Evolutionary conservation across 495 filamentous ascomycete genomes (phyloP).

Genomic region (Terfezia boudieri): DNA sequence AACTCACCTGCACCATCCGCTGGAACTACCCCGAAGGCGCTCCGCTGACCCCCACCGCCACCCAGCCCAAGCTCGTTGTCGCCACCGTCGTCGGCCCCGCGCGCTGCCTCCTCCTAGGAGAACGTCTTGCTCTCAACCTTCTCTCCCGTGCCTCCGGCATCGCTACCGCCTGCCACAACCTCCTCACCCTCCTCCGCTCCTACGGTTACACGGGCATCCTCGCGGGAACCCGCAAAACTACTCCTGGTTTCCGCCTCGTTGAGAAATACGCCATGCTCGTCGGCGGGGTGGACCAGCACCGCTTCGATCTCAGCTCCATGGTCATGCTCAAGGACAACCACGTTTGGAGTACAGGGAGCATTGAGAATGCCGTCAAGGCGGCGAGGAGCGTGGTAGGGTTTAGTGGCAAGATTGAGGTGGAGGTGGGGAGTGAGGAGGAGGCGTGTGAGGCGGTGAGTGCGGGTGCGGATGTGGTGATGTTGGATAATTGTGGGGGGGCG

Average conservation of each 20-base stretch:
- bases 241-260: constrained; percentile 80
- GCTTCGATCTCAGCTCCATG: constrained; percentile 77
- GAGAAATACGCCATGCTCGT: constrained; percentile 97
- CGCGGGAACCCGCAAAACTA: constrained; percentile 92
- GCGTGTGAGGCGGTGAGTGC: constrained; percentile 77
- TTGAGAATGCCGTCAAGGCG: constrained; percentile 58
- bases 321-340: constrained; percentile 99
- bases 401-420: constrained; percentile 82
- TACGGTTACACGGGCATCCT: constrained; percentile 61
- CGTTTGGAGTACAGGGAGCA: constrained; percentile 63
- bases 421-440: constrained; percentile 67
- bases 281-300: constrained; percentile 73
- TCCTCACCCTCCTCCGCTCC: constrained; percentile 29
- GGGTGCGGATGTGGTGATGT: constrained; percentile 87
- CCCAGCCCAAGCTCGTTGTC: constrained; percentile 30
- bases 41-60: constrained; percentile 32
- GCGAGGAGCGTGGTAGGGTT: constrained; percentile 76
- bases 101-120: constrained; percentile 68
- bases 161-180: constrained; percentile 40
- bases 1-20: constrained; percentile 70
- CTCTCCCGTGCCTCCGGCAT: constrained; percentile 85
- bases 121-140: constrained; percentile 79
- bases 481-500: constrained; percentile 75
- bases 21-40: constrained; percentile 70
- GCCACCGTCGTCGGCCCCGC: constrained; percentile 77